Evolutionary conservation across 768 basidiomycete species (phyloP), one percentile per base, ranked within the genome.

Genomic region (Coprinopsis marcescibilis): DNA sequence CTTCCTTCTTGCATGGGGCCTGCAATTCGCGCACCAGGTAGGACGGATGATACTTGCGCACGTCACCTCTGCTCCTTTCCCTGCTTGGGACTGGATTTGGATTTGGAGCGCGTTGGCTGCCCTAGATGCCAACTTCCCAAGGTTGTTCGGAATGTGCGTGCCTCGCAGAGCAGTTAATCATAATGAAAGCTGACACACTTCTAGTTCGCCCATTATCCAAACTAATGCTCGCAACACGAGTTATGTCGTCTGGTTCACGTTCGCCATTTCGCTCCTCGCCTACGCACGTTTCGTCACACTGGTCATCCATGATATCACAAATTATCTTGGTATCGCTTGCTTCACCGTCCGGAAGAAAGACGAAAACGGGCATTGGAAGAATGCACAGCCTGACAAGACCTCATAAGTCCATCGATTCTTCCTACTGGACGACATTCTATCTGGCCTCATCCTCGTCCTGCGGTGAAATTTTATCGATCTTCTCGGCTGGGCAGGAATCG

Each of bases 41-140:
- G 90, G 91, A 10, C 71, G 85, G 54, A 87, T 98, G 74, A 98
- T 97, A 57, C 68, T 96, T 37, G 89, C 93, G 1, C 96, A 98
- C 63, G 81, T 96, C 23, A 93, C 94, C 43, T 81, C 80, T 52
- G 70, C 76, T 35, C 68, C 79, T 3, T 95, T 97, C 71, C 96
- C 96, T 0, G 70, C 76, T 59, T 93, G 86, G 80, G 88, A 94
- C 60, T 78, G 76, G 57, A 78, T 94, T 62, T 94, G 93, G 83
- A 62, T 90, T 6, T 89, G 85, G 81, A 88, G 80, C 52, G 60
- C 80, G 2, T 58, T 89, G 12, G 86, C 83, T 2, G 87, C 85
- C 1, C 49, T 89, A 12, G 95, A 98, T 59, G 92, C 89, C 2
- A 90, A 93, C 61, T 60, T 89, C 34, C 80, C 81, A 0, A 55